Base-by-base conservation (phyloP, 2,329 filamentous ascomycete species). In the Penicillium sp. region DNA sequence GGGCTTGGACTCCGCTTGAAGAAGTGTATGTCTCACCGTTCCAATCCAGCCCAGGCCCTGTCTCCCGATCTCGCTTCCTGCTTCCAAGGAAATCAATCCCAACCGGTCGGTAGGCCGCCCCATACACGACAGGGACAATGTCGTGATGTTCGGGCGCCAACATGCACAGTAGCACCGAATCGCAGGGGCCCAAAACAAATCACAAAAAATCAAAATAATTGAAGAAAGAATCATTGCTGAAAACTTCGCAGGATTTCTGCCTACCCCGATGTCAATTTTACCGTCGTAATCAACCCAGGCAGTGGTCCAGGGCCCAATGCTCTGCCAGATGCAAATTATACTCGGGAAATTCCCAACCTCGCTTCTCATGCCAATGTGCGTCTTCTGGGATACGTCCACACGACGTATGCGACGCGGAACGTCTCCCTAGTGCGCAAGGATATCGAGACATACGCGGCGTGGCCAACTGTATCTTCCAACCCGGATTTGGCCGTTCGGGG, bases 301-400 rank as follows among this genome's bases (percentile, higher is more conserved):
- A 76, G 63, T 57, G 81, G 67, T 56, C 79, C 74, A 61, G 79
- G 78, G 62, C 68, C 64, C 47, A 58, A 65, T 42, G 54, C 69
- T 41, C 56, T 76, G 51, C 75, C 75, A 20, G 74, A 76, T 62
- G 66, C 65, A 46, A 73, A 74, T 58, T 78, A 77, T 59, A 71
- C 69, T 25, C 64, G 69, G 33, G 75, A 74, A 55, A 70, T 76
- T 43, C 67, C 69, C 31, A 67, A 61, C 46, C 67, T 79, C 42
- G 69, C 71, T 48, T 61, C 65, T 18, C 67, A 74, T 56, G 62
- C 73, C 53, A 81, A 82, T 65, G 74, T 77, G 46, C 70, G 74
- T 30, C 73, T 79, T 43, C 64, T 82, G 48, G 76, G 73, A 10
- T 80, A 79, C 62, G 78, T 81, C 63, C 67, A 78, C 41, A 77